Conservation (phyloP, 768 basidiomycete genomes). For the Kwoniella heveanensis region DNA sequence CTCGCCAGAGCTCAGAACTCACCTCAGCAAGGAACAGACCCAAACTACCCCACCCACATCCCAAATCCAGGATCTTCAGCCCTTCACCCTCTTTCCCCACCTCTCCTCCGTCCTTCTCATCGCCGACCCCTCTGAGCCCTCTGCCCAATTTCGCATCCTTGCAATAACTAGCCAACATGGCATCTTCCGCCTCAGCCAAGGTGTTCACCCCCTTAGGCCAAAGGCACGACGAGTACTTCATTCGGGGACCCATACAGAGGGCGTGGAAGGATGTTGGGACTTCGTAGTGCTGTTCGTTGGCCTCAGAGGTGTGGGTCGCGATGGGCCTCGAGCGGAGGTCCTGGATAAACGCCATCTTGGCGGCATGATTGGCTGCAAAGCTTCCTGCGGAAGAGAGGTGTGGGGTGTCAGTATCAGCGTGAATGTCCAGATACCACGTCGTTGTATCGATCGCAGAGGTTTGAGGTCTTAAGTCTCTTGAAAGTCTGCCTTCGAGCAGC, state of each 20-base stretch:
- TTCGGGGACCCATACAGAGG: slow-evolving; percentile 67
- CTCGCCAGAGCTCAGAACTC: too few species aligned
- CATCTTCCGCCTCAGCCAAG: slow-evolving; percentile 66
- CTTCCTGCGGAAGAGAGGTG: slow-evolving; percentile 27
- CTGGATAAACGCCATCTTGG: slow-evolving; percentile 70
- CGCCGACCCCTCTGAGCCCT: slow-evolving; percentile 43
- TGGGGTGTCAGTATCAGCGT: too few species aligned
- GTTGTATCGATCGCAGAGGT: too few species aligned
- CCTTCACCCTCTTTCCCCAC: slow-evolving; percentile 60
- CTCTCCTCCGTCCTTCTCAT: slow-evolving; percentile 19
- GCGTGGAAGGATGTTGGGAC: slow-evolving; percentile 64
- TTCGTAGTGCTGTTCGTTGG: slow-evolving; percentile 78
- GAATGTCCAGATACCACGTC: too few species aligned
- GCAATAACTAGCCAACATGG: slow-evolving; percentile 71
- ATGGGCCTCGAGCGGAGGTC: slow-evolving; percentile 63
- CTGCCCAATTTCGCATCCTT: slow-evolving; percentile 63
- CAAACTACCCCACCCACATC: slow-evolving; percentile 77
- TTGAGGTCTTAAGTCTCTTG: too few species aligned
- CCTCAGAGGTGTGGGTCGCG: slow-evolving; percentile 67
- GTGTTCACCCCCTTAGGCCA: slow-evolving; percentile 65
- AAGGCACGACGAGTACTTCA: slow-evolving; percentile 70
- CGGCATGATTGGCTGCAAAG: slow-evolving; percentile 64
- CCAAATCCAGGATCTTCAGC: slow-evolving; percentile 67
- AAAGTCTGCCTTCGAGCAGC: not conserved
- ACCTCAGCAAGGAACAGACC: slow-evolving; percentile 69